Conservation (phyloP, 2,329 filamentous ascomycete genomes). For the Alternaria viburni region DNA sequence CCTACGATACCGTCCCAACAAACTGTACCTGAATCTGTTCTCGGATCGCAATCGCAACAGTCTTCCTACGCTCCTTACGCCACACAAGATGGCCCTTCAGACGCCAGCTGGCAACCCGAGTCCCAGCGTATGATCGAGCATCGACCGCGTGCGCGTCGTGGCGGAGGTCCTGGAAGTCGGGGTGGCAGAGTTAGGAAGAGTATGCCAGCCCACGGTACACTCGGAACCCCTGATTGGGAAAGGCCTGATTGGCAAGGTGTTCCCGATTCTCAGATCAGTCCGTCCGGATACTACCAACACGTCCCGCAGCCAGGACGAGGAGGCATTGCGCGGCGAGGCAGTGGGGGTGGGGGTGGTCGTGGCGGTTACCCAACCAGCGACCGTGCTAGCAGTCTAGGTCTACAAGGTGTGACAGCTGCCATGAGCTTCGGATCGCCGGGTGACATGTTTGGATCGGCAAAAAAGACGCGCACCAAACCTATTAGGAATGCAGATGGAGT, state of each 20-base stretch:
- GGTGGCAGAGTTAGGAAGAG: slow-evolving; percentile 50
- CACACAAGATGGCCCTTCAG: slow-evolving; percentile 36
- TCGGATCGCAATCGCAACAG: slow-evolving; percentile 33
- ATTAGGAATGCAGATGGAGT: slow-evolving; percentile 58
- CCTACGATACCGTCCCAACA: slow-evolving; percentile 39
- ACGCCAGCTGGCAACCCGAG: slow-evolving; percentile 43
- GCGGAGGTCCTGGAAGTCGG: slow-evolving; percentile 46
- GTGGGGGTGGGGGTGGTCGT: slow-evolving; percentile 33
- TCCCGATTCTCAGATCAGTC: slow-evolving; percentile 42
- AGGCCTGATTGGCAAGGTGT: slow-evolving; percentile 45
- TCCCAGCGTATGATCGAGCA: slow-evolving; percentile 38
- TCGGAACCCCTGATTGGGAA: slow-evolving; percentile 52
- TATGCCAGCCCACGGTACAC: slow-evolving; percentile 31
- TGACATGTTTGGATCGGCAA: slow-evolving; percentile 50
- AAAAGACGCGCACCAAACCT: slow-evolving; percentile 59
- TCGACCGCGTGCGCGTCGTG: slow-evolving; percentile 45
- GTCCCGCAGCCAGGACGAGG: slow-evolving; percentile 32
- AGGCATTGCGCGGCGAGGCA: slow-evolving; percentile 44
- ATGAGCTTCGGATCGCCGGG: slow-evolving; percentile 28
- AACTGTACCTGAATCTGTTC: slow-evolving; percentile 29
- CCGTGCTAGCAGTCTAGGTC: slow-evolving; percentile 35
- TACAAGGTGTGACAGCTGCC: slow-evolving; percentile 33
- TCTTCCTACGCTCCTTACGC: slow-evolving; percentile 32
- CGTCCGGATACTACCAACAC: slow-evolving; percentile 47
- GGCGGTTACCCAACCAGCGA: slow-evolving; percentile 34